phyloP scores from a whole-genome alignment of 2,329 filamentous ascomycete genomes.

The Triangularia verruculosa region DNA sequence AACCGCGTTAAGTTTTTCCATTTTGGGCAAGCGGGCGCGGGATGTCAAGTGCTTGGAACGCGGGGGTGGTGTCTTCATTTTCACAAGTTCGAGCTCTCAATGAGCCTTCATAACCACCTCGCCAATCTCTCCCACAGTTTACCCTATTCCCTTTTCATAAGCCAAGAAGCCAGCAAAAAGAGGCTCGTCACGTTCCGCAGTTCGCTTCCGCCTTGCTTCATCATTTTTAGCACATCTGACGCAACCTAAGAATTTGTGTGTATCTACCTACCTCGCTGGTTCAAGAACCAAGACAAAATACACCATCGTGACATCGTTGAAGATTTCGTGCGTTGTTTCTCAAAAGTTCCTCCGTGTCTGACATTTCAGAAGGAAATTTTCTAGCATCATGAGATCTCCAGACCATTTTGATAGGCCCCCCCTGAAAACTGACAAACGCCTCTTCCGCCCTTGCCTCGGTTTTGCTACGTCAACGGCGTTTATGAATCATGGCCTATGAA shows the following conservation, averaged over 20 bases:
- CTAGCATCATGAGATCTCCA: not conserved
- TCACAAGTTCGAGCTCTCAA: not conserved
- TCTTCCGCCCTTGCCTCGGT: not conserved
- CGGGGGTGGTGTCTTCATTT: not conserved
- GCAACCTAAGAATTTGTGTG: constrained; percentile 13
- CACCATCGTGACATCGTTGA: not conserved
- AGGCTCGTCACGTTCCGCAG: constrained; percentile 7
- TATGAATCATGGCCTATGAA: not conserved
- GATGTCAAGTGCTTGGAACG: not conserved
- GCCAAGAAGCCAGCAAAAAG: constrained; percentile 6
- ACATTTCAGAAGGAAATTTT: not conserved
- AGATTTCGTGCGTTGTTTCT: not conserved
- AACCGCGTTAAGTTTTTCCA: constrained; percentile 18
- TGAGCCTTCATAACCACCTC: not conserved
- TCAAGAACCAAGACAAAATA: not conserved
- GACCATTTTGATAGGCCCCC: too few species aligned
- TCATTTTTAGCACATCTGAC: constrained; percentile 16
- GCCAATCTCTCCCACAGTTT: not conserved
- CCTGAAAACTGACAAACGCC: not conserved
- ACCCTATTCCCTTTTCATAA: not conserved
- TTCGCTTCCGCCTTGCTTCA: not conserved
- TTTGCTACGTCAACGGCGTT: constrained; percentile 1
- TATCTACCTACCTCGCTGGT: constrained; percentile 1
- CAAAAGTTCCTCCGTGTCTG: not conserved
- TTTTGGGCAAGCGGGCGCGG: constrained; percentile 8